Percentiles rank a stretch among this genome's conserved stretches.
These are phyloP conservation scores for Cyberlindnera mrakii DNA, from an alignment of 805 yeast genomes.

Conservation along the genomic window DNA sequence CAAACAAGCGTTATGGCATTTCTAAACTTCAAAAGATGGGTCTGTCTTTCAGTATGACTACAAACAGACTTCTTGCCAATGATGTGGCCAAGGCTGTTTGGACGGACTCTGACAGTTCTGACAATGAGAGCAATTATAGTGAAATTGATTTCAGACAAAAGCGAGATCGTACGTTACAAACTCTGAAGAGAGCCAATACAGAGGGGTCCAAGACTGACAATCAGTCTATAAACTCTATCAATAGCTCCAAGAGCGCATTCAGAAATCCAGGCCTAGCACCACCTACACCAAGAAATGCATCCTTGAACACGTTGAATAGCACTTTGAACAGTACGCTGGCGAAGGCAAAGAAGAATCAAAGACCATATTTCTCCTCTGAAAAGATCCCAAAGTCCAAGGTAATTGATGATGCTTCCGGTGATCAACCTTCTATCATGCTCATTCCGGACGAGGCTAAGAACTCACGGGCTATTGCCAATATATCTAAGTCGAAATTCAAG, in stretches of 20 bases:
- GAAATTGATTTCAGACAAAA: conserved; percentile 11
- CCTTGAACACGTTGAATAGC: neutral
- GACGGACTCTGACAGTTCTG: conserved; percentile 25
- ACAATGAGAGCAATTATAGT: conserved; percentile 21
- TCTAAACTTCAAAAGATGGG: conserved; percentile 74
- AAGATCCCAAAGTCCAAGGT: conserved; percentile 65
- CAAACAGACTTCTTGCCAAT: conserved; percentile 40
- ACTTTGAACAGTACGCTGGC: conserved; percentile 2
- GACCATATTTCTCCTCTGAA: conserved; percentile 66
- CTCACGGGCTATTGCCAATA: neutral
- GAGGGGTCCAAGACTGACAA: neutral
- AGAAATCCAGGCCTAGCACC: neutral
- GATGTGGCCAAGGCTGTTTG: conserved; percentile 21
- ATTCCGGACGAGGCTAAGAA: conserved; percentile 38
- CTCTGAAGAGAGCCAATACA: conserved; percentile 6
- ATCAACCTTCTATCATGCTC: conserved; percentile 57
- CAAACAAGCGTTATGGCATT: conserved; percentile 31
- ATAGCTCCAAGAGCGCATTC: neutral
- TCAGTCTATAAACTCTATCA: neutral
- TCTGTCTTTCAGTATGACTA: conserved; percentile 70
- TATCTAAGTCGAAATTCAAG: neutral
- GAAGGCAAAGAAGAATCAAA: conserved; percentile 22
- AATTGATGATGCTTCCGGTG: conserved; percentile 62
- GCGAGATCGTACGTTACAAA: conserved; percentile 3
- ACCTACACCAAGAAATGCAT: neutral